These are phyloP conservation scores for Cyberlindnera subsufficiens DNA, from an alignment of 805 yeast genomes.

Conservation along the genomic window DNA sequence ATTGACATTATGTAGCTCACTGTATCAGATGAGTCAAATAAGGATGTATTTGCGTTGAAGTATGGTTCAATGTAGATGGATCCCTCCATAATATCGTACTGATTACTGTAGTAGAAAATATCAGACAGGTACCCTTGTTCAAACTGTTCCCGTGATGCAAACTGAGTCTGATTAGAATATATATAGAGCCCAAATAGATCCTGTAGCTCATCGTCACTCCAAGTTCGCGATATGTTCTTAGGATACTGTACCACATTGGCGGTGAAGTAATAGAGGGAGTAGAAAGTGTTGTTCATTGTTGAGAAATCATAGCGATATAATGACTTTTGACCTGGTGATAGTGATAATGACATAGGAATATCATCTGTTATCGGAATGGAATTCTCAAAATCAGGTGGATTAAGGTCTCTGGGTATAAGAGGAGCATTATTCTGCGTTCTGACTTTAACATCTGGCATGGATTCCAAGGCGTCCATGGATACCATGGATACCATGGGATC, in stretches of 20 bases:
- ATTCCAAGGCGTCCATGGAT: neutral
- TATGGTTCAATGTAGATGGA: constrained; percentile 7
- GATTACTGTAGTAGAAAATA: constrained; percentile 9
- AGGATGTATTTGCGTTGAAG: constrained; percentile 3
- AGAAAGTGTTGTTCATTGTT: neutral
- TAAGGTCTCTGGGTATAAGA: neutral
- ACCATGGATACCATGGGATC: neutral
- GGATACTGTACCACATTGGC: constrained; percentile 12
- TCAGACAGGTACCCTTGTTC: constrained; percentile 11
- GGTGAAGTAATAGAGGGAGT: constrained; percentile 8
- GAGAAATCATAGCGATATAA: constrained; percentile 13
- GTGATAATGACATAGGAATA: neutral
- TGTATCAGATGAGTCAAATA: constrained; percentile 3
- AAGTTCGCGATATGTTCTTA: neutral
- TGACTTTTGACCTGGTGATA: constrained; percentile 13
- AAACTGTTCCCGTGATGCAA: constrained; percentile 6
- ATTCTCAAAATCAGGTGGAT: neutral
- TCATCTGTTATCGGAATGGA: neutral
- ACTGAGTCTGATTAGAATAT: constrained; percentile 8
- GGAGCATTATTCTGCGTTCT: neutral
- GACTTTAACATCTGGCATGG: too few species aligned
- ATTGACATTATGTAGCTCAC: constrained; percentile 46
- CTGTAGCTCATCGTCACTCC: constrained; percentile 2
- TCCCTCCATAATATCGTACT: constrained; percentile 2
- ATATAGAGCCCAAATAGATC: constrained; percentile 8